These are phyloP conservation scores for Lentinus polychrous DNA, from an alignment of 1,284 basidiomycete species.

Conservation along the genomic window DNA sequence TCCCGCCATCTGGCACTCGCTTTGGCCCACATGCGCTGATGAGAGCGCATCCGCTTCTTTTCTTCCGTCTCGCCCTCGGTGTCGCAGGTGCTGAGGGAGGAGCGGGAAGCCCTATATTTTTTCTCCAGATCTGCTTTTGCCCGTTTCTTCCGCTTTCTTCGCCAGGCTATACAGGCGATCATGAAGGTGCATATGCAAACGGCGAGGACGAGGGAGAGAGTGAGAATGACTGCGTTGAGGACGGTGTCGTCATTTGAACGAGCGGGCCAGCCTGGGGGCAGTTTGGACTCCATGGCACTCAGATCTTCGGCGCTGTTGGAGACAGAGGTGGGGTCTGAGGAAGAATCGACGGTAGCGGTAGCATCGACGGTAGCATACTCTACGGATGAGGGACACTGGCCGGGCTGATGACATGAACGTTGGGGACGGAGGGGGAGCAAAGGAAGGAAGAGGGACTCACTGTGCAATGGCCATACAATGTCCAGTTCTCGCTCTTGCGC, in stretches of 20 bases:
- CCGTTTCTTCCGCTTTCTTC: slow-evolving; percentile 28
- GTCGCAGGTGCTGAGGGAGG: slow-evolving; percentile 23
- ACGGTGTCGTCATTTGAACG: slow-evolving; percentile 10
- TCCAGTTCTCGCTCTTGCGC: slow-evolving; percentile 50
- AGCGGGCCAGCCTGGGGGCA: slow-evolving; percentile 54
- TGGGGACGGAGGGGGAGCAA: slow-evolving; percentile 9
- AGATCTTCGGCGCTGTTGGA: not conserved
- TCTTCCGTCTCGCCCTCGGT: slow-evolving; percentile 29
- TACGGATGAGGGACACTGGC: slow-evolving; percentile 12
- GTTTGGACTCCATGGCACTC: slow-evolving; percentile 14
- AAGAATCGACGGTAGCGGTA: slow-evolving; percentile 8
- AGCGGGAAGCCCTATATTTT: slow-evolving; percentile 26
- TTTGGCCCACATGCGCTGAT: slow-evolving; percentile 52
- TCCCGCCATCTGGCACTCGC: slow-evolving; percentile 61
- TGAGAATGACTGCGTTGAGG: slow-evolving; percentile 42
- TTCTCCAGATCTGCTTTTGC: slow-evolving; percentile 28
- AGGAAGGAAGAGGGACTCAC: slow-evolving; percentile 19
- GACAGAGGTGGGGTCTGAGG: no score
- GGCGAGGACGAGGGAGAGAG: slow-evolving; percentile 54
- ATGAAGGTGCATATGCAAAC: slow-evolving; percentile 50
- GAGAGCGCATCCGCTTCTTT: slow-evolving; percentile 35
- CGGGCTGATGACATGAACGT: slow-evolving; percentile 2
- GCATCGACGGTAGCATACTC: slow-evolving; percentile 2
- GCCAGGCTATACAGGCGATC: slow-evolving; percentile 50
- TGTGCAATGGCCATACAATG: slow-evolving; percentile 52